A percentile compares a stretch with the other conserved stretches of the same genome.
phyloP scores from a whole-genome alignment of 2,329 filamentous ascomycete species.

The Thelonectria rubi region DNA sequence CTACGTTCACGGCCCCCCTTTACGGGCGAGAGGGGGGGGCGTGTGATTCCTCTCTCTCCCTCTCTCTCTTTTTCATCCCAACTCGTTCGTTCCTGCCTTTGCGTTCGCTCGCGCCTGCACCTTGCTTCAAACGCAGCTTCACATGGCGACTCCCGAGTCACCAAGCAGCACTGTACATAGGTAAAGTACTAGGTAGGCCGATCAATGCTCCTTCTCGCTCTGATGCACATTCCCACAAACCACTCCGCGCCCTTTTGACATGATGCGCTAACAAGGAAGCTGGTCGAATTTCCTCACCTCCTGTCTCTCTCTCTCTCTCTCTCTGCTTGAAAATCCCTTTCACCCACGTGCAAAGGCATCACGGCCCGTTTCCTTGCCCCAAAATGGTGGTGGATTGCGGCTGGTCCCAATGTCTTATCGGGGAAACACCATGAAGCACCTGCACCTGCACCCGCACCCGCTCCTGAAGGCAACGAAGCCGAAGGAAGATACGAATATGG shows the following conservation, averaged over 20 bases:
- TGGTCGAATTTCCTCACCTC: too few relatives aligned
- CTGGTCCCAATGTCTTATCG: conserved; percentile 17
- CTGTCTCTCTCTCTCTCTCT: not conserved
- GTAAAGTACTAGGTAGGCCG: too few relatives aligned
- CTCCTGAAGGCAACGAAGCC: not conserved
- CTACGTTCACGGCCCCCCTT: conserved; percentile 34
- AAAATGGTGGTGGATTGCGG: conserved; percentile 6
- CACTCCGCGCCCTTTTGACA: too few relatives aligned
- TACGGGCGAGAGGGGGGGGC: not conserved
- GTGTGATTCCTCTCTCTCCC: conserved; percentile 12
- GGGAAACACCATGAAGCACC: conserved; percentile 10
- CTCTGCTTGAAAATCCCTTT: not conserved
- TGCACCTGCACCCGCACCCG: not conserved
- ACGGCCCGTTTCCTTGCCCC: conserved; percentile 15
- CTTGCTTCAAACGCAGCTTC: too few relatives aligned
- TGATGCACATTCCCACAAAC: too few relatives aligned
- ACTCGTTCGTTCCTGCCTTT: conserved; percentile 1
- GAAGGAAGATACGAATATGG: conserved; percentile 13
- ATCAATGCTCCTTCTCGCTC: too few relatives aligned
- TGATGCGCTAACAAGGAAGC: too few relatives aligned
- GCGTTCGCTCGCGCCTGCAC: too few relatives aligned
- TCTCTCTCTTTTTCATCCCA: conserved; percentile 29
- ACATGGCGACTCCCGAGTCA: too few relatives aligned
- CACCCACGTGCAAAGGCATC: conserved; percentile 11
- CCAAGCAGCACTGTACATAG: too few relatives aligned